Conservation (phyloP, 805 yeast species). For the Kazachstania viticola region DNA sequence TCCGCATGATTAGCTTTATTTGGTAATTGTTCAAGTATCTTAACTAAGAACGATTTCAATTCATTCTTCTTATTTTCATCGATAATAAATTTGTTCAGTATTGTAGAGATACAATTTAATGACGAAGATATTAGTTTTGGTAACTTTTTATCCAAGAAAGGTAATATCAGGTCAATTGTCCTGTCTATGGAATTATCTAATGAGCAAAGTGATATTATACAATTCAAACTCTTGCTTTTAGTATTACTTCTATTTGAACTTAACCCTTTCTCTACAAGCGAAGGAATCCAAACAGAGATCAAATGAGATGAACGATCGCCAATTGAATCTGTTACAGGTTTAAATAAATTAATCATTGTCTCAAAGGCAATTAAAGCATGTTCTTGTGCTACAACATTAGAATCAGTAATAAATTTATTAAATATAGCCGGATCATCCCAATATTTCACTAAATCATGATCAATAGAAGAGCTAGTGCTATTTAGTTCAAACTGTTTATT, state of each 20-base stretch:
- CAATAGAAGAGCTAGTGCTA: background rate
- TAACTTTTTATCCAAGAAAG: constrained; percentile 44
- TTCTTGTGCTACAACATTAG: constrained; percentile 89
- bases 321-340: constrained; percentile 1
- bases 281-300: constrained; percentile 15
- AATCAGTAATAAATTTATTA: constrained; percentile 54
- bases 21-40: constrained; percentile 48
- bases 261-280: constrained; percentile 71
- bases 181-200: constrained; percentile 53
- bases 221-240: constrained; percentile 51
- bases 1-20: constrained; percentile 79
- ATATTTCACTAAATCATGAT: constrained; percentile 19
- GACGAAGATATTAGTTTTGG: constrained; percentile 75
- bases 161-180: constrained; percentile 49
- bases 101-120: constrained; percentile 41
- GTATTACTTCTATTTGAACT: constrained; percentile 67
- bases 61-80: constrained; percentile 5
- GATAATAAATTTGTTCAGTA: constrained; percentile 31
- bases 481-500: constrained; percentile 36
- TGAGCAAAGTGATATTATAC: constrained; percentile 52
- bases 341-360: constrained; percentile 24
- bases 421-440: constrained; percentile 42
- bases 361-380: constrained; percentile 51
- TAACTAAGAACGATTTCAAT: constrained; percentile 2
- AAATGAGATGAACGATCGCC: background rate